These are phyloP conservation scores for Venturia nashicola DNA, from an alignment of 2,329 filamentous ascomycete genomes.

Conservation along the genomic window DNA sequence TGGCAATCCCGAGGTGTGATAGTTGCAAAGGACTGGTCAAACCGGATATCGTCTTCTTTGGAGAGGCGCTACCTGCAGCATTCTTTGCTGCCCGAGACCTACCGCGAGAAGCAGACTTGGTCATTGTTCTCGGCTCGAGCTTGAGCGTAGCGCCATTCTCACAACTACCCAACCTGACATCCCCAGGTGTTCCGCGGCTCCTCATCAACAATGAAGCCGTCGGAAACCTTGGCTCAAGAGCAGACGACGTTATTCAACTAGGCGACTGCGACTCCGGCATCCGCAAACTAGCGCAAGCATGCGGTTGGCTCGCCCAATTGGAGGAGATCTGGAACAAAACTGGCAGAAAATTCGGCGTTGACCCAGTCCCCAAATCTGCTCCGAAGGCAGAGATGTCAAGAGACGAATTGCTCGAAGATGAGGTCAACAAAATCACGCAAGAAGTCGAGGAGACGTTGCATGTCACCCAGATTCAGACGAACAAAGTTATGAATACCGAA, in stretches of 20 bases:
- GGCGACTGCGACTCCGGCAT: constrained; percentile 78
- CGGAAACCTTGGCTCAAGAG: constrained; percentile 60
- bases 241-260: constrained; percentile 75
- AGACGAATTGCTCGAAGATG: constrained; percentile 45
- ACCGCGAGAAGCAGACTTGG: constrained; percentile 55
- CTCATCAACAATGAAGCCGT: constrained; percentile 82
- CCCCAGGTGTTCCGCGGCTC: constrained; percentile 55
- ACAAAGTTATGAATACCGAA: neutral
- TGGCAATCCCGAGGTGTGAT: constrained; percentile 58
- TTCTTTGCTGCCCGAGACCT: constrained; percentile 51
- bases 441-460: constrained; percentile 45
- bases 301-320: constrained; percentile 79
- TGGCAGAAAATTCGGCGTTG: constrained; percentile 44
- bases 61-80: constrained; percentile 53
- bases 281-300: constrained; percentile 59
- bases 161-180: constrained; percentile 55
- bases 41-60: constrained; percentile 92
- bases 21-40: constrained; percentile 72
- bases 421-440: constrained; percentile 44
- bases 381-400: constrained; percentile 28
- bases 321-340: constrained; percentile 61
- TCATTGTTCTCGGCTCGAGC: constrained; percentile 82
- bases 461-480: neutral
- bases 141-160: constrained; percentile 84
- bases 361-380: constrained; percentile 29